Base-by-base conservation (phyloP, 1,139 yeast species). In the Candida dubliniensis region DNA sequence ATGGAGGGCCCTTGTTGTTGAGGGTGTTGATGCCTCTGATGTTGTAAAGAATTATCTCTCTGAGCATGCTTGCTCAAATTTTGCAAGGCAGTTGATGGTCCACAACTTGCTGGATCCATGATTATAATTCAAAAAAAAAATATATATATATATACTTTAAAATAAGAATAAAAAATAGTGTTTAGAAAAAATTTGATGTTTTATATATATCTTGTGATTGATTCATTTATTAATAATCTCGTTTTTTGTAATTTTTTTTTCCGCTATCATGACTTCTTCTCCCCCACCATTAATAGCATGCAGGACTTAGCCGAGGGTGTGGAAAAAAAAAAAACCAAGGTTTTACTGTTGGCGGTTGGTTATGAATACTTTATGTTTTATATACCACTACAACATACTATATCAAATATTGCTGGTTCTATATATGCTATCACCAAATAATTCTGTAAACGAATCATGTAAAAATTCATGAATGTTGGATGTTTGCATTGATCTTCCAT, bases 401-500 rank as follows among this genome's bases (percentile, higher is more conserved):
- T 15, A 18, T 18, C 34, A 34, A 24, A 38, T 23, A 13, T 38
- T 38, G 24, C 40, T 31, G 10, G 40, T 34, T 33, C 44, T 44
- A 39, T 32, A 44, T n/a, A 30, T 29, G 36, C 43, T 47, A 26
- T 42, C 45, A 31, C 58, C 69, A 54, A 78, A 82, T 7, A 84
- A 56, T 34, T 76, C 77, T n/a, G 57, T 56, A 56, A 76, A 89
- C 0, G 93, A 84, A 9, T 69, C 70, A 1, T 88, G 87, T 24
- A 91, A 80, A 48, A 73, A 76, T 44, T 77, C 74, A 49, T 90
- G 90, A 25, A 93, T 67, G 60, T 90, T 87, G 2, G 91, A 81
- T 0, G 99, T 88, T 58, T 88, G 88, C 85, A 90, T 83, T 4
- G 95, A 77, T 42, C 99, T 70, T 2, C 89, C 88, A 47, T 81